Evolutionary conservation across 2,329 filamentous ascomycete species (phyloP), one percentile per base, ranked within the genome.

Genomic region (Epichloe sp.): DNA sequence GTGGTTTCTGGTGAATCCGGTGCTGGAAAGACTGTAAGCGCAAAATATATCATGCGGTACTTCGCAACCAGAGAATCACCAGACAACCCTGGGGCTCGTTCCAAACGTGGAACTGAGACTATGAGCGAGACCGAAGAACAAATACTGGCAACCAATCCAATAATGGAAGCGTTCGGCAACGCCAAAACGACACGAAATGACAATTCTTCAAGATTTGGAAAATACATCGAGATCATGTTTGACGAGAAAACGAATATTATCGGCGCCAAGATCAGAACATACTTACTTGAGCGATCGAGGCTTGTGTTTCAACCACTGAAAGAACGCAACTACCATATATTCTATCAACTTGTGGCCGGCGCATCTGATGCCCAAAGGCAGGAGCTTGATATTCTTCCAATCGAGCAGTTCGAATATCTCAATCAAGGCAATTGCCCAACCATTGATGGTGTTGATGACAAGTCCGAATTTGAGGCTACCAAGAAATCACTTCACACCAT

Each of bases 191-290:
- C 93, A 11, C 80, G 93, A 67, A 98, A 98, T 72, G 93, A 98
- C 72, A 98, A 98, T 72, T 98, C 93, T 44, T 98, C 93, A 42
- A 82, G 93, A 63, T 98, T 98, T 70, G 93, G 93, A 68, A 98
- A 98, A 76, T 98, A 98, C 69, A 97, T 98, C 61, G 93, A 98
- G 73, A 98, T 98, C 66, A 91, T 97, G 88, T 98, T 98, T 68
- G 90, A 97, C 71, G 81, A 88, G 56, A 80, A 85, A 62, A 95
- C 88, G 55, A 93, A 94, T 66, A 98, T 98, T 62, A 96, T 97
- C 63, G 93, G 93, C 59, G 93, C 93, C 52, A 94, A 94, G 73
- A 98, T 98, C 64, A 80, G 93, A 60, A 96, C 90, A 51, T 98
- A 98, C 64, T 76, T 98, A 58, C 76, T 98, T 44, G 93, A 98